phyloP scores from a whole-genome alignment of 345 rosid species.

The Geranium rotundifolium region DNA sequence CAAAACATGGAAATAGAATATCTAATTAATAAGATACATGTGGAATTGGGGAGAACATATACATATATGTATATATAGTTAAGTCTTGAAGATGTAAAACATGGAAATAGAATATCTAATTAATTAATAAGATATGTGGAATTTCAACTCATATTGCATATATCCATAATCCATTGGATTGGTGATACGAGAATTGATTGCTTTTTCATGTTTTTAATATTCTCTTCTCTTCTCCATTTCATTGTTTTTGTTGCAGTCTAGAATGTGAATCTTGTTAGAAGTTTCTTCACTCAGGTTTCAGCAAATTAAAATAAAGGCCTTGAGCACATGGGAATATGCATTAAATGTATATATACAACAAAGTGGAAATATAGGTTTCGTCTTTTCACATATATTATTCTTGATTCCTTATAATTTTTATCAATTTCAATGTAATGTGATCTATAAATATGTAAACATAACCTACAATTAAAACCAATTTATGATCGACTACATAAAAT shows the following conservation, averaged over 20 bases:
- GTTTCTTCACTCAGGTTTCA: background rate
- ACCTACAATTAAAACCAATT: too few species aligned
- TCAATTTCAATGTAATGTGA: background rate
- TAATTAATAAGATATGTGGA: background rate
- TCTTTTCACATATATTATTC: background rate
- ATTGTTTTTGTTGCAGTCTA: background rate
- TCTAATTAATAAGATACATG: background rate
- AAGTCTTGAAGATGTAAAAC: background rate
- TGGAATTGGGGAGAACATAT: background rate
- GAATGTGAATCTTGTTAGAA: background rate
- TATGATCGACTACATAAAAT: too few species aligned
- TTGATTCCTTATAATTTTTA: background rate
- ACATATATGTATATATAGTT: background rate
- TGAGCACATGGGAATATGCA: background rate
- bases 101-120: background rate
- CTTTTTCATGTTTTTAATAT: background rate
- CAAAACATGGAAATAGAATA: background rate
- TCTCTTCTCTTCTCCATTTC: background rate
- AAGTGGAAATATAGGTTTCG: background rate
- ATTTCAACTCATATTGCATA: background rate
- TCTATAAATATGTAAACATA: background rate
- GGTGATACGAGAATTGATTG: background rate
- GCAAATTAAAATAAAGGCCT: background rate
- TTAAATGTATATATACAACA: too few species aligned
- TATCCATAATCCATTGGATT: too few species aligned